Evolutionary conservation across 768 basidiomycete species (phyloP), one percentile per base, ranked within the genome.

Genomic region (Sarcodon aspratus): DNA sequence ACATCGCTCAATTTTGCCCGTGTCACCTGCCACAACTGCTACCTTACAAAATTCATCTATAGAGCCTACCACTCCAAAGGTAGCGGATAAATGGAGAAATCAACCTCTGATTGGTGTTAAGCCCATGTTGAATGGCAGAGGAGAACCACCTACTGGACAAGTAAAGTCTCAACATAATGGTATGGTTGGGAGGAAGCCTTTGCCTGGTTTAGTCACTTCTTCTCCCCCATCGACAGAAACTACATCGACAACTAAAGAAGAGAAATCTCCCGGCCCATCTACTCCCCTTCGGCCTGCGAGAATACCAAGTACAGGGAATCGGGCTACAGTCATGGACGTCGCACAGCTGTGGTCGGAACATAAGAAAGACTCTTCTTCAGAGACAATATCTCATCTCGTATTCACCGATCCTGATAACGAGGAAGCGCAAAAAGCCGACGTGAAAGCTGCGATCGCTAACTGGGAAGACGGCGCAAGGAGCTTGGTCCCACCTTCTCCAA

Each of bases 301-400:
- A 17, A 80, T 81, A 46, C 77, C 83, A 5, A 85, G 77, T 56
- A 75, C 82, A 6, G 82, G 83, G 12, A 78, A 75, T 47, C 69
- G 87, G 51, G 76, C 82, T 15, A 77, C 79, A 11, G 84, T 79
- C 18, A 88, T 89, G 86, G 84, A 89, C 37, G 76, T 89, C 9
- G 84, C 83, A 3, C 81, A 80, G 59, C 73, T 75, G 8, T 59
- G 86, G 48, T 68, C 60, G 33, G 69, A 74, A 50, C 64, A 60
- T 6, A 58, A 58, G 6, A 50, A 44, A n/a, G 21, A 27, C 21
- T 27, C 21, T 27, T 27, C 21, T 27, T 27, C 42, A 36, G 11
- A 33, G 18, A 15, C 46, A 36, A 31, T 38, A 13, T 38, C 37
- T 17, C 5, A 3, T 27, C 21, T 27, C 5, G 21, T 27, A 27